Conservation (phyloP, 306 rosid genomes). For the Cucurbita moschata region DNA sequence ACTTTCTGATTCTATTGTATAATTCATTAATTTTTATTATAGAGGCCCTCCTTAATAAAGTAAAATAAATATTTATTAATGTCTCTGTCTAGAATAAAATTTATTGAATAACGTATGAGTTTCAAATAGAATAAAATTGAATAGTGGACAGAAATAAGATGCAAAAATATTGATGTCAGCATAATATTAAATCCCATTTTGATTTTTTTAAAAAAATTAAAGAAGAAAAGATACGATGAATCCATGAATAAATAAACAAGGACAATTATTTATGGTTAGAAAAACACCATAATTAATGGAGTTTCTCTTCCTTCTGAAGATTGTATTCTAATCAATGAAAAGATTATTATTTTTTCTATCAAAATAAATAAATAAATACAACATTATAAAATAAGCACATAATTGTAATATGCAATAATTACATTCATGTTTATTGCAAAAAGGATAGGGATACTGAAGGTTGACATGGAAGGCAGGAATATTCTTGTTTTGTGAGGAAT, state of each 20-base stretch:
- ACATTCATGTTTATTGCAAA: neutral
- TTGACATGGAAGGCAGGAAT: neutral
- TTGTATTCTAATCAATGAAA: neutral
- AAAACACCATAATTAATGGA: neutral
- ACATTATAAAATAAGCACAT: neutral
- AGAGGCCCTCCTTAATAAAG: neutral
- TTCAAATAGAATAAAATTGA: neutral
- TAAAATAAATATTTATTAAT: neutral
- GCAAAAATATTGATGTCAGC: neutral
- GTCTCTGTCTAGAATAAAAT: too few relatives aligned
- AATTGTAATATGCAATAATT: neutral
- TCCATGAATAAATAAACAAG: too few relatives aligned
- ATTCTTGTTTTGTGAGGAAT: neutral
- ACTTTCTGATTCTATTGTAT: neutral
- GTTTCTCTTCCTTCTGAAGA: neutral
- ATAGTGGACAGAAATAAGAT: neutral
- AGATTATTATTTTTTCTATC: too few relatives aligned
- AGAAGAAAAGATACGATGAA: too few relatives aligned
- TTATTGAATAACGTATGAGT: neutral
- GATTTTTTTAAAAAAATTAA: too few relatives aligned
- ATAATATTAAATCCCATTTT: neutral
- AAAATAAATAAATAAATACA: too few relatives aligned
- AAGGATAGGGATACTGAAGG: neutral
- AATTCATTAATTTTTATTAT: too few relatives aligned
- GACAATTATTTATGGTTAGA: neutral